Evolutionary conservation across 208 protist genomes (phyloP), one percentile per base, ranked within the genome.

Genomic region (Blechomonas ayalai): DNA sequence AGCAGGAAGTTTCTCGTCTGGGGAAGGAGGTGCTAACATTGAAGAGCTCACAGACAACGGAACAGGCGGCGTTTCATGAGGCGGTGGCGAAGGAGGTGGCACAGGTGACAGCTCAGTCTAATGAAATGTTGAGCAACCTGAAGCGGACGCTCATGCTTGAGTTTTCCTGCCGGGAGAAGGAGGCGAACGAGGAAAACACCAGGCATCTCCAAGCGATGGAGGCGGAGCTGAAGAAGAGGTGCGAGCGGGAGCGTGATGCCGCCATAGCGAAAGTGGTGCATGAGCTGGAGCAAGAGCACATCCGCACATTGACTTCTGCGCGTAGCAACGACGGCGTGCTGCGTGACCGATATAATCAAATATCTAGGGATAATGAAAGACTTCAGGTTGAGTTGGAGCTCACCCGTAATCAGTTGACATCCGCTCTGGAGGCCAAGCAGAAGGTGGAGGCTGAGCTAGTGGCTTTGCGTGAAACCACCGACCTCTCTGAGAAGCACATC

Each of bases 71-170:
- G 15, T 84, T 88, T 39, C 79, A 86, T 49, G 83, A 82, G 38
- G 66, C 72, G 4, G 79, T 92, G 45, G 52, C 68, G 15, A 51
- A 32, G 0, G 84, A 90, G 69, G 84, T 90, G 6, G 52, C 60
- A 19, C 54, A 55, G 24, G 65, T 89, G 26, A 88, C 79, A 2
- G 58, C 55, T 0, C 64, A 81, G 55, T 78, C 73, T 3, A 75
- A 78, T 39, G 60, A 71, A 15, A 71, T 71, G 44, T 47, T 91
- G 47, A 35, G 36, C 22, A 28, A 46, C 13, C 51, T 91, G 13
- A 84, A 87, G 59, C 64, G 82, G 33, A 84, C 75, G 40, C 57
- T 91, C 39, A 52, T 66, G 63, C 62, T 57, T 15, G 82, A 91
- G 46, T 76, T 76, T 40, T 48, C 48, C n/a, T 20, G 31, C 3